These are phyloP conservation scores for Tympanopsis confertula DNA, from an alignment of 2,329 filamentous ascomycete genomes.

Conservation along the genomic window DNA sequence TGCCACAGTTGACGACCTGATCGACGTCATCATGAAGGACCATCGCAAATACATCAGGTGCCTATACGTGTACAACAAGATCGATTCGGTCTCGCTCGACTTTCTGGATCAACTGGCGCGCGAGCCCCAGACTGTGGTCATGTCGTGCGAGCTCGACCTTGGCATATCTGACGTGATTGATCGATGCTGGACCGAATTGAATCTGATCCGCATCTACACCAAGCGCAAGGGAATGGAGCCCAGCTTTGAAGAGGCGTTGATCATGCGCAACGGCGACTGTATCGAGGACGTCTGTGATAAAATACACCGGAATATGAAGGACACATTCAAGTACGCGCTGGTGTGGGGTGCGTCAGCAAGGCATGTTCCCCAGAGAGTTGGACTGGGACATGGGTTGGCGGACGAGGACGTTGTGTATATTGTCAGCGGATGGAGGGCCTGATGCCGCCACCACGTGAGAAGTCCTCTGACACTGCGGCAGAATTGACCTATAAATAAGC, in stretches of 20 bases:
- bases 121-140: constrained; percentile 88
- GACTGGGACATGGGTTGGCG: constrained; percentile 66
- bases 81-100: constrained; percentile 86
- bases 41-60: constrained; percentile 92
- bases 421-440: constrained; percentile 52
- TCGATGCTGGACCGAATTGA: constrained; percentile 85
- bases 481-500: no score
- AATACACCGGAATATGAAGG: constrained; percentile 87
- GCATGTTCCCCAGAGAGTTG: constrained; percentile 88
- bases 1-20: constrained; percentile 93
- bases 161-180: constrained; percentile 94
- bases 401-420: constrained; percentile 62
- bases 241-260: constrained; percentile 80
- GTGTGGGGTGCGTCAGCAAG: constrained; percentile 95
- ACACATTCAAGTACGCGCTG: constrained; percentile 96
- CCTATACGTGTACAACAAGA: constrained; percentile 99
- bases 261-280: constrained; percentile 75
- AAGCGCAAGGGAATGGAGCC: constrained; percentile 90
- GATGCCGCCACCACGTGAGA: constrained; percentile 10
- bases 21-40: constrained; percentile 98
- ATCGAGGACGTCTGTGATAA: constrained; percentile 97
- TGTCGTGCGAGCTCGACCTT: constrained; percentile 92
- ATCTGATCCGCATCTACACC: constrained; percentile 85
- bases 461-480: background rate
- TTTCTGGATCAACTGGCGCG: constrained; percentile 85